Evolutionary conservation across 805 yeast species (phyloP), one percentile per base, ranked within the genome.

Genomic region (Cephaloascus fragrans): DNA sequence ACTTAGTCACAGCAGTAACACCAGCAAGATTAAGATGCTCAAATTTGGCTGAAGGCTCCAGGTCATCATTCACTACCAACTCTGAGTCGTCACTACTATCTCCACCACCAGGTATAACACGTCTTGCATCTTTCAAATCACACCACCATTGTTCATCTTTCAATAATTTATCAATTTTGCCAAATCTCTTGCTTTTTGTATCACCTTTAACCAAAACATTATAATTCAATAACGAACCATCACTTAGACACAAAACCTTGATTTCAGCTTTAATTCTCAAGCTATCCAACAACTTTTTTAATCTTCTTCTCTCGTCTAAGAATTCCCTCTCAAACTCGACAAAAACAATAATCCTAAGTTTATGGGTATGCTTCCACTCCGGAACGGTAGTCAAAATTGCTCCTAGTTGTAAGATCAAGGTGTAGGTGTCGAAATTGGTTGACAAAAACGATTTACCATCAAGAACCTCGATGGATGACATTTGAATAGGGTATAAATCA

Each of bases 401-500:
- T 3, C 97, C 98, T 41, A 93, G 65, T 53, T 93, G 99, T 42
- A 94, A 63, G 46, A 93, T 93, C 51, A 93, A 69, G 0, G 97
- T 90, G 52, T 89, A 93, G 0, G 99, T 93, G 57, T 93, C 99
- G 54, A 93, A 88, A 52, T 93, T 93, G 3, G 95, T 88, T 0
- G 96, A 83, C 43, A 82, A 53, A 1, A 83, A 79, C 15, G 82
- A 75, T 39, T 74, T 74, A 3, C 89, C 89, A 18, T 72, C 73
- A 40, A 80, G 76, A 35, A 76, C 69, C 38, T 86, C 75, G 34
- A 80, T 77, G 0, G 95, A 90, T 3, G 94, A 80, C 97, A 93
- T 93, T 52, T 93, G 98, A 47, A 93, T 89, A 0, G 99, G 98
- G 56, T 94, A 93, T 31, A 93, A 61, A 56, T 93, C 99, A 50